A percentile compares a stretch with the other conserved stretches of the same genome.
These are phyloP conservation scores for Strobilomyces echinocephalus DNA, from an alignment of 768 basidiomycete genomes.

Conservation along the genomic window DNA sequence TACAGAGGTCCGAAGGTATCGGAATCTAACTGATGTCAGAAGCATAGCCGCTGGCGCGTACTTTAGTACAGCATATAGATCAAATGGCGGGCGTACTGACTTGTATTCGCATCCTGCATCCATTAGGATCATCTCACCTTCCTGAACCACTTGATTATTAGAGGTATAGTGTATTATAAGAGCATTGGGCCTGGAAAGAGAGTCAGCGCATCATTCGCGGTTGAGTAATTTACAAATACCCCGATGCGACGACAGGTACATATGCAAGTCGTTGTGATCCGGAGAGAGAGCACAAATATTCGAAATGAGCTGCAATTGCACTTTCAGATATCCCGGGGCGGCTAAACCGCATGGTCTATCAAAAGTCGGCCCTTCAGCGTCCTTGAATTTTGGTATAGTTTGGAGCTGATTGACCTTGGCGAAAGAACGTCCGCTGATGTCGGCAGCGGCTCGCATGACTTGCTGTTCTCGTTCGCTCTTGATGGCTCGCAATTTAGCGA, in stretches of 20 bases:
- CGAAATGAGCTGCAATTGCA: conserved; percentile 76
- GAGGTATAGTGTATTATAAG: conserved; percentile 92
- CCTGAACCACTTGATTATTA: conserved; percentile 73
- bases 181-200: conserved; percentile 62
- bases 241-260: conserved; percentile 95
- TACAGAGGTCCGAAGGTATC: neutral
- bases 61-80: conserved; percentile 3
- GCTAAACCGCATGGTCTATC: conserved; percentile 79
- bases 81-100: conserved; percentile 36
- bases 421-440: conserved; percentile 82
- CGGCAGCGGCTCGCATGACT: conserved; percentile 81
- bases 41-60: conserved; percentile 68
- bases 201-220: neutral
- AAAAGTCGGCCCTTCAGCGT: neutral
- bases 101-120: conserved; percentile 94
- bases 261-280: conserved; percentile 92
- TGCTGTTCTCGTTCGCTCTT: conserved; percentile 77
- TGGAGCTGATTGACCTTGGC: conserved; percentile 54
- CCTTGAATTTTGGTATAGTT: neutral
- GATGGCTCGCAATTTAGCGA: conserved; percentile 67
- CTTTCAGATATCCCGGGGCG: conserved; percentile 53
- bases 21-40: conserved; percentile 78
- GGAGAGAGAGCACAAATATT: conserved; percentile 73
- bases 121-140: conserved; percentile 75
- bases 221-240: conserved; percentile 40